Evolutionary conservation across 768 basidiomycete genomes (phyloP).

Genomic region (Termitomyces eurrhizus): DNA sequence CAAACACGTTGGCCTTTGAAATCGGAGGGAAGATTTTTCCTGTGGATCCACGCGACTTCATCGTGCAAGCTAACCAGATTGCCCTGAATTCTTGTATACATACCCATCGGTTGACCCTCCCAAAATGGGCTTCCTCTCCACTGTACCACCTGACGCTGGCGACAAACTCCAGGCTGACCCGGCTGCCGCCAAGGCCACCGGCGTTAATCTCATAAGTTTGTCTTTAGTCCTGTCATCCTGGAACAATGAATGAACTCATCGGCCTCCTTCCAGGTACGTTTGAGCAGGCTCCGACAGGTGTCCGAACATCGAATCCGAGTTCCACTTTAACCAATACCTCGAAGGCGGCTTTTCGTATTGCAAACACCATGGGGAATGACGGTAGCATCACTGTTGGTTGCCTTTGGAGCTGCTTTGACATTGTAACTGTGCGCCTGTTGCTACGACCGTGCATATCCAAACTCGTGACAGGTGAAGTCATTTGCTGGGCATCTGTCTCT

Average conservation of each 20-base stretch:
- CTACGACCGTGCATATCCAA: not conserved
- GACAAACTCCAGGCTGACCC: slow-evolving; percentile 28
- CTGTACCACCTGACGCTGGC: slow-evolving; percentile 54
- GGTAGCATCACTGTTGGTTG: not conserved
- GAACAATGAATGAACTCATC: not conserved
- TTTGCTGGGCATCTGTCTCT: not conserved
- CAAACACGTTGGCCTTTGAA: slow-evolving; percentile 62
- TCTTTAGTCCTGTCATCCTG: not conserved
- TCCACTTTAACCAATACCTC: slow-evolving; percentile 7
- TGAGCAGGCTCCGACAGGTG: slow-evolving; percentile 38
- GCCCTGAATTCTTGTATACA: slow-evolving; percentile 42
- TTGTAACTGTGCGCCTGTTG: not conserved
- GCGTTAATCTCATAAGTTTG: slow-evolving; percentile 33
- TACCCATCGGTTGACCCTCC: slow-evolving; percentile 67
- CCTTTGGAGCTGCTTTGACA: not conserved
- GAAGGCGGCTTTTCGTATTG: not conserved
- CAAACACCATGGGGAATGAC: not conserved
- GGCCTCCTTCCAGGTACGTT: slow-evolving; percentile 4
- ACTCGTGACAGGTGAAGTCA: not conserved
- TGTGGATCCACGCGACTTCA: slow-evolving; percentile 73
- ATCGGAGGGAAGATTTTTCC: slow-evolving; percentile 70
- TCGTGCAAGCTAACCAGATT: slow-evolving; percentile 35
- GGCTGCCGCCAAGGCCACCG: slow-evolving; percentile 22
- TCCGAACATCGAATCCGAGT: slow-evolving; percentile 21
- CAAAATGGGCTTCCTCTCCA: slow-evolving; percentile 68